Percentiles rank a stretch among this genome's conserved stretches.
Conservation (phyloP, 2,329 filamentous ascomycete genomes). For the Dactylellina sp. region DNA sequence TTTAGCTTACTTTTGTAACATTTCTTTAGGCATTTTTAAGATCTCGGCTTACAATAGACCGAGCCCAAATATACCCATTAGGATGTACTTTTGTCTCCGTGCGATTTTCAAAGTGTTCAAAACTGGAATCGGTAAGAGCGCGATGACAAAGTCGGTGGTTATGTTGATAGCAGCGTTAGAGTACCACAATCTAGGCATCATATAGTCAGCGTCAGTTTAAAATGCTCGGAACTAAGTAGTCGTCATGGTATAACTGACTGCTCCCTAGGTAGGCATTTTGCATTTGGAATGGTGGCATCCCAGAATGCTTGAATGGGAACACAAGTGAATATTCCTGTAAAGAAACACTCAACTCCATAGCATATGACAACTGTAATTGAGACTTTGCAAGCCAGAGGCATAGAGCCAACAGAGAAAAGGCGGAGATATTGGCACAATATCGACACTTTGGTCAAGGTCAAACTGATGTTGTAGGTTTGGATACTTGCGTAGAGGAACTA, state of each 20-base stretch:
- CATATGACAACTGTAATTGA: constrained; percentile 3
- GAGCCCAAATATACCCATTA: constrained; percentile 61
- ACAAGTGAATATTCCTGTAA: constrained; percentile 22
- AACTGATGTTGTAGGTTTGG: constrained; percentile 21
- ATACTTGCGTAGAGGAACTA: constrained; percentile 24
- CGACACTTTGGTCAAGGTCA: constrained; percentile 18
- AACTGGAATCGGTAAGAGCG: constrained; percentile 60
- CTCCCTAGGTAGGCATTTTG: constrained; percentile 19
- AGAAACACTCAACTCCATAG: constrained; percentile 22
- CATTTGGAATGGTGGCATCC: background rate
- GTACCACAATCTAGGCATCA: constrained; percentile 39
- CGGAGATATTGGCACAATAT: constrained; percentile 24
- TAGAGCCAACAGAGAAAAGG: constrained; percentile 4
- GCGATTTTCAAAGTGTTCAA: constrained; percentile 58
- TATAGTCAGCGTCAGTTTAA: background rate
- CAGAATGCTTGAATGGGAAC: constrained; percentile 22
- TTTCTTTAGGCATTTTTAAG: constrained; percentile 58
- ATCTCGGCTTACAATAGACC: constrained; percentile 60
- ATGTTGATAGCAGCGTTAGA: constrained; percentile 59
- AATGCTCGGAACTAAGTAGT: background rate
- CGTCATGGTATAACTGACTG: background rate
- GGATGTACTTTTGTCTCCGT: constrained; percentile 59
- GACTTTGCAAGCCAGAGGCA: constrained; percentile 17
- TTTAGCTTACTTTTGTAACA: constrained; percentile 55
- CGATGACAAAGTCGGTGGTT: constrained; percentile 60